Percentiles rank a stretch among this genome's conserved stretches.
Conservation (phyloP, 495 filamentous ascomycete genomes). For the Letharia lupina region DNA sequence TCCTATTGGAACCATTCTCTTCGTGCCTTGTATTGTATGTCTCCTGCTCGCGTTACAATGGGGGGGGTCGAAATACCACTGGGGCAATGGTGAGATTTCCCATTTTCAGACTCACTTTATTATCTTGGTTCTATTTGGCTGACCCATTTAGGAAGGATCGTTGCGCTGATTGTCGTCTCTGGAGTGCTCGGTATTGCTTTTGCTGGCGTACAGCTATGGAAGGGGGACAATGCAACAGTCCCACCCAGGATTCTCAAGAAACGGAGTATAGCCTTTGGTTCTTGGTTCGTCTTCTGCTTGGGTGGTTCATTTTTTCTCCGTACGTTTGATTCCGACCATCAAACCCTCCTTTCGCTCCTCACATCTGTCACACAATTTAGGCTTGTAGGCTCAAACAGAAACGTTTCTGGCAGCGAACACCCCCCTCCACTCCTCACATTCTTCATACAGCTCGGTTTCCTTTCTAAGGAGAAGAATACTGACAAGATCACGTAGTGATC, state of each 20-base stretch:
- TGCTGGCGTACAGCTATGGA: conserved; percentile 53
- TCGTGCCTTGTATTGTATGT: conserved; percentile 64
- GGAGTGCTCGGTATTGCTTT: conserved; percentile 58
- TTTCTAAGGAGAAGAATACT: background rate
- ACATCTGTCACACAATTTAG: background rate
- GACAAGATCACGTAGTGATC: conserved; percentile 16
- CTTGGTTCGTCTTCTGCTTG: conserved; percentile 47
- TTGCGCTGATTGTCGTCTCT: conserved; percentile 63
- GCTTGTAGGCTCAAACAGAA: background rate
- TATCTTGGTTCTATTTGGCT: background rate
- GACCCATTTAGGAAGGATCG: conserved; percentile 43
- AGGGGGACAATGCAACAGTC: conserved; percentile 66
- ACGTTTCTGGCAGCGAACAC: too few species aligned
- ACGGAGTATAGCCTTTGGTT: conserved; percentile 52
- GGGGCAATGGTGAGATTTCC: conserved; percentile 39
- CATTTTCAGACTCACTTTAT: background rate
- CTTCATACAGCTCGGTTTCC: background rate
- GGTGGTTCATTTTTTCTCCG: conserved; percentile 58
- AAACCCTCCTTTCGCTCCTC: background rate
- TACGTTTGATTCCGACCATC: conserved; percentile 31
- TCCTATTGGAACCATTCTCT: conserved; percentile 53
- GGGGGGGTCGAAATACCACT: conserved; percentile 65
- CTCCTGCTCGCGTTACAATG: conserved; percentile 77
- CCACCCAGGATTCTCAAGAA: conserved; percentile 65
- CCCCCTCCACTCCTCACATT: background rate